Base-by-base conservation (phyloP, 1,284 basidiomycete species). In the Cutaneotrichosporon dermatis region DNA sequence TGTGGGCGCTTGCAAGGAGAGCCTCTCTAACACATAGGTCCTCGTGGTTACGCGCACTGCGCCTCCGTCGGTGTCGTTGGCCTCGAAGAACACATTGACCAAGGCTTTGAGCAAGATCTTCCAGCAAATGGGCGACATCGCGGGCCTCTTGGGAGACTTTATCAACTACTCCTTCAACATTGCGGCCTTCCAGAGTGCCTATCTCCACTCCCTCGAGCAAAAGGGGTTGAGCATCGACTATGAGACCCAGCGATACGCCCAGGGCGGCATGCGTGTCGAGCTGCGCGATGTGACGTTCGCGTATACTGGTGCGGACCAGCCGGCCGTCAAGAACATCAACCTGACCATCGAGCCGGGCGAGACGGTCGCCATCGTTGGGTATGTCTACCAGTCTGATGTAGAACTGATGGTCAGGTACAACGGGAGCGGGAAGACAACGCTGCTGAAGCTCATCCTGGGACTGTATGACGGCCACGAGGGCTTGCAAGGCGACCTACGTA, bases 391-490 rank as follows among this genome's bases (percentile, higher is more conserved):
- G 16, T 3, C 16, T 25, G 9, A 33, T 9, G 16, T 45, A 4
- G 33, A 16, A 10, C 25, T 11, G 16, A 33, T 5, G 33, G 35
- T 54, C 53, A 6, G 59, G 59, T 49, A 12, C 50, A 60, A 60
- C 25, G 59, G 59, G 12, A 45, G 54, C 10, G 59, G 59, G 37
- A 60, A 60, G 59, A 49, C 54, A 12, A 53, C 59, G 6, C 45
- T 60, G 43, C 86, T 88, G 7, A 88, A 88, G 68, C 81, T 89
- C 49, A 79, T 92, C 25, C 81, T 90, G 36, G 87, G 89, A 46
- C 85, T 91, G 61, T 77, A 86, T 61, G 60, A 88, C 69, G 69
- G 79, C 48, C 42, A 51, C 16, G 35, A 50, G 10, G 52, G 52
- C 1, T 42, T 44, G 33, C 41, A 13, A 36, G 88, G 88, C 7